These are phyloP conservation scores for Arabidopsis suecica DNA, from an alignment of 345 rosid genomes.

Conservation along the genomic window DNA sequence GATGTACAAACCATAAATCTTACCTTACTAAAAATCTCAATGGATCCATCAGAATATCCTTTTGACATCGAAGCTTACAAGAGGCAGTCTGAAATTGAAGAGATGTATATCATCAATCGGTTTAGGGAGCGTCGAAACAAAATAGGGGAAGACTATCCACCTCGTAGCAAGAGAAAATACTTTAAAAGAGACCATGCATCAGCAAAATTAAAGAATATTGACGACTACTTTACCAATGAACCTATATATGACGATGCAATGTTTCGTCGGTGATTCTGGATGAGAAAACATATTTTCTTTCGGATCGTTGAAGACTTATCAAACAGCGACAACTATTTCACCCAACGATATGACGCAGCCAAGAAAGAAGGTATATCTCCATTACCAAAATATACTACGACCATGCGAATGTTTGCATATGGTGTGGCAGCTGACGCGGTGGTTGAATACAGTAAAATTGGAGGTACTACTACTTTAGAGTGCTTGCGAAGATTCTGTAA, in stretches of 20 bases:
- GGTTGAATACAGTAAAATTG: too few relatives aligned
- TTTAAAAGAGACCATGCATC: background rate
- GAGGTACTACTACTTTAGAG: too few relatives aligned
- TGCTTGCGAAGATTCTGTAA: too few relatives aligned
- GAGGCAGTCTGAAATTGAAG: background rate
- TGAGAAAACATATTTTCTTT: background rate
- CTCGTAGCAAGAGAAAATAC: background rate
- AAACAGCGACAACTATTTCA: too few relatives aligned
- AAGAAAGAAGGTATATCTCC: too few relatives aligned
- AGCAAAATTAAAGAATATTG: background rate
- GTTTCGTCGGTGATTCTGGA: background rate
- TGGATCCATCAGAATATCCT: background rate
- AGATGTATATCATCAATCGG: background rate
- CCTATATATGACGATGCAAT: background rate
- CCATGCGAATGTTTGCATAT: too few relatives aligned
- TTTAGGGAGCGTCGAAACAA: background rate
- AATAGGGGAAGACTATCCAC: background rate
- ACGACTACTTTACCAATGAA: background rate
- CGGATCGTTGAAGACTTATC: too few relatives aligned
- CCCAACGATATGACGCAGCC: too few relatives aligned
- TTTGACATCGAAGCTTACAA: background rate
- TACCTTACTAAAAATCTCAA: background rate
- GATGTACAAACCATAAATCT: background rate
- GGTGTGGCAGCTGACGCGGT: too few relatives aligned
- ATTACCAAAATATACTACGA: too few relatives aligned